Evolutionary conservation across 1,284 basidiomycete species (phyloP).

Genomic region (Tetrapyrgos nigripes): DNA sequence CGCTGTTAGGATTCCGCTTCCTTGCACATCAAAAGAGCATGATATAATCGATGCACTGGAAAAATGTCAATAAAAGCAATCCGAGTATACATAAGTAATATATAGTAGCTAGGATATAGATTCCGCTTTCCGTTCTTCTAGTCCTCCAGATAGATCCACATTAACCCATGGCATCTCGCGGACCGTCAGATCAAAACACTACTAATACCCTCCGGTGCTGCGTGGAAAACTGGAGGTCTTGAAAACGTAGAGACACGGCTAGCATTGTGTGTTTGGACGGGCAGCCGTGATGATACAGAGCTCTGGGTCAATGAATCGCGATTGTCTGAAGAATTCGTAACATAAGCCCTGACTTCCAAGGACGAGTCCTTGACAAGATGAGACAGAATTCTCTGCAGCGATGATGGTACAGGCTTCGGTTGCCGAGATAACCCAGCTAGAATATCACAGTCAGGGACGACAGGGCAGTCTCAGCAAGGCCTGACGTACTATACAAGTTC

Average conservation of each 20-base stretch:
- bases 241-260: slow-evolving; percentile 14
- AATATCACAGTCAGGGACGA: slow-evolving; percentile 19
- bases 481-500: slow-evolving; percentile 55
- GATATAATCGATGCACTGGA: not conserved
- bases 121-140: too few species aligned
- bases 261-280: not conserved
- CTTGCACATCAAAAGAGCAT: not conserved
- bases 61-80: too few species aligned
- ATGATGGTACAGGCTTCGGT: slow-evolving; percentile 24
- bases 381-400: slow-evolving; percentile 43
- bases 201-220: not conserved
- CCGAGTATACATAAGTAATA: too few species aligned
- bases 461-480: not conserved
- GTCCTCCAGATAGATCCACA: too few species aligned
- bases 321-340: slow-evolving; percentile 24
- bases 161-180: not conserved
- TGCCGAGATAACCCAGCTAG: slow-evolving; percentile 6
- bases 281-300: slow-evolving; percentile 1
- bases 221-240: slow-evolving; percentile 20
- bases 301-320: slow-evolving; percentile 4
- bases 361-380: slow-evolving; percentile 54
- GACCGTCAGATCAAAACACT: not conserved
- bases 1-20: not conserved
- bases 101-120: too few species aligned
- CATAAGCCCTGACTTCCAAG: slow-evolving; percentile 54